These are phyloP conservation scores for Leccinum rimulosum DNA, from an alignment of 768 basidiomycete genomes.

Conservation along the genomic window DNA sequence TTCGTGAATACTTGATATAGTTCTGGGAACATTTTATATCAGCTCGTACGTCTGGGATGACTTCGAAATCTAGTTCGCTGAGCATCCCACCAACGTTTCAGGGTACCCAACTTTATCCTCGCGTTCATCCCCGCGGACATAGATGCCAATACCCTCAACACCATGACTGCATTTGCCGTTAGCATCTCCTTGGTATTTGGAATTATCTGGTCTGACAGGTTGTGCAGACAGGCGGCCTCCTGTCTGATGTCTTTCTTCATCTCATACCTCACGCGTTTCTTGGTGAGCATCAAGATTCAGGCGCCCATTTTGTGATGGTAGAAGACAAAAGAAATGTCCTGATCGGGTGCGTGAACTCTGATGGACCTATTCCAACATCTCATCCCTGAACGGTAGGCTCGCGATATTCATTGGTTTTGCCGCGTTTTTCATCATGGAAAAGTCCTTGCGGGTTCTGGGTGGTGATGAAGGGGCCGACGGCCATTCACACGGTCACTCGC, in stretches of 20 bases:
- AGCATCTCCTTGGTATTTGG: constrained; percentile 27
- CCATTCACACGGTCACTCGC: constrained; percentile 55
- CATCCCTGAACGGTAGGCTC: constrained; percentile 42
- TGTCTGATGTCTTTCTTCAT: constrained; percentile 92
- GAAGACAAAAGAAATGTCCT: constrained; percentile 91
- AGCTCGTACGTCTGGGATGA: constrained; percentile 69
- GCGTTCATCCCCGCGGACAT: constrained; percentile 91
- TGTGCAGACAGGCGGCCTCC: constrained; percentile 77
- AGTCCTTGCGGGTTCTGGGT: constrained; percentile 78
- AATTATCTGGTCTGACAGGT: constrained; percentile 19
- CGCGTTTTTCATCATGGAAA: constrained; percentile 92
- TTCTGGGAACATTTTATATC: constrained; percentile 93
- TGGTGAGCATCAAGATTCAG: constrained; percentile 75
- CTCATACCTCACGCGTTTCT: constrained; percentile 90
- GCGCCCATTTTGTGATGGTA: constrained; percentile 77
- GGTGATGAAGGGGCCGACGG: constrained; percentile 49
- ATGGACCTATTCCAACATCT: constrained; percentile 8
- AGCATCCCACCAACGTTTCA: constrained; percentile 34
- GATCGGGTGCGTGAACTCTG: constrained; percentile 59
- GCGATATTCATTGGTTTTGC: constrained; percentile 87
- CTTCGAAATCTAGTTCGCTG: constrained; percentile 21
- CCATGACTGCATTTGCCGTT: constrained; percentile 93
- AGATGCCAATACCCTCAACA: constrained; percentile 80
- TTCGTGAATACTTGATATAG: constrained; percentile 33
- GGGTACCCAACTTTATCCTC: constrained; percentile 92